Conservation (phyloP, 192 early-diverging fungal genomes). For the Coemansia aciculifera region DNA sequence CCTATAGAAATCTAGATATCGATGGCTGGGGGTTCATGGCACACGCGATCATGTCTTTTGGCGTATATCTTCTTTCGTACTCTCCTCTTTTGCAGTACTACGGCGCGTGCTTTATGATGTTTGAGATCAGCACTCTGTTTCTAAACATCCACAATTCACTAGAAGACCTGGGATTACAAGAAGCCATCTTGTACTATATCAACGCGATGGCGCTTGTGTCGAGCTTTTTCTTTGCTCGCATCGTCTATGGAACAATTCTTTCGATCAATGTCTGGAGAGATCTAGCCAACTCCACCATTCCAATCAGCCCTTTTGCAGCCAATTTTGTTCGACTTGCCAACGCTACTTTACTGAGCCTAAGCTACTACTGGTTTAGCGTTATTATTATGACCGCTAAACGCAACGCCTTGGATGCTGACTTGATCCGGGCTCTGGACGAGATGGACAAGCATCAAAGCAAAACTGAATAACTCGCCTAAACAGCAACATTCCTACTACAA, state of each 20-base stretch:
- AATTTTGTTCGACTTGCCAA: constrained; percentile 33
- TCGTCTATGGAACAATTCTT: constrained; percentile 75
- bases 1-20: constrained; percentile 64
- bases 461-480: not conserved
- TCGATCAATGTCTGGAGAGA: constrained; percentile 59
- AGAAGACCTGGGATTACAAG: constrained; percentile 81
- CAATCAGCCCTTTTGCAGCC: constrained; percentile 25
- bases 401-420: constrained; percentile 43
- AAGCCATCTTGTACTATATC: constrained; percentile 70
- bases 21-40: constrained; percentile 77
- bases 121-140: constrained; percentile 86
- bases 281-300: constrained; percentile 32
- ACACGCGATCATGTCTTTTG: constrained; percentile 77
- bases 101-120: constrained; percentile 87
- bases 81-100: constrained; percentile 84
- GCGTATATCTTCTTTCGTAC: constrained; percentile 68
- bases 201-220: constrained; percentile 80
- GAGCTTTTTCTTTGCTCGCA: constrained; percentile 76
- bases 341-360: constrained; percentile 30
- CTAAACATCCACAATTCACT: constrained; percentile 81
- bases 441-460: constrained; percentile 28
- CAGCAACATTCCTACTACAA: not conserved
- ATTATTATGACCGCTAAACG: constrained; percentile 48
- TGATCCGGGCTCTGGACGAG: constrained; percentile 44
- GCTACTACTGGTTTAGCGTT: constrained; percentile 54